A percentile compares a stretch with the other conserved stretches of the same genome.
Conservation (phyloP, 192 early-diverging fungal species). For the Rhizophagus prolifer region DNA sequence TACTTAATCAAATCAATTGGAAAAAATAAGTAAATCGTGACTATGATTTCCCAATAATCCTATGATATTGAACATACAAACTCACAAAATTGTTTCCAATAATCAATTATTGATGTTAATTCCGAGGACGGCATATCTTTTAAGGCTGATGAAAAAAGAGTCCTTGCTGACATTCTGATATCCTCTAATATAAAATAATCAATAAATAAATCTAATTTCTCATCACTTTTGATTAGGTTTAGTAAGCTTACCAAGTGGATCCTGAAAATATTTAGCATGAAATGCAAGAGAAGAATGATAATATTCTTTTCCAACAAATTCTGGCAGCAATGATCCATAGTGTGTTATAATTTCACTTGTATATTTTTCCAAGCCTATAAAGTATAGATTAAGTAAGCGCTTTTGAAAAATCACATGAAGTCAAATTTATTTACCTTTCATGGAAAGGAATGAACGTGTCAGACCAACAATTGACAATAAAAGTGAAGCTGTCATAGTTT, state of each 20-base stretch:
- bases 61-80: background rate
- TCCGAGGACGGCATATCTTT: constrained; percentile 50
- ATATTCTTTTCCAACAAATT: constrained; percentile 48
- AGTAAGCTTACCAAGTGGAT: constrained; percentile 59
- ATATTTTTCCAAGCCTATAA: constrained; percentile 49
- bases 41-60: too few species aligned
- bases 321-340: constrained; percentile 53
- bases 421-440: constrained; percentile 39
- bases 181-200: constrained; percentile 48
- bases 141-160: constrained; percentile 56
- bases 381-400: background rate
- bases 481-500: constrained; percentile 62
- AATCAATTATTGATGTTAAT: constrained; percentile 54
- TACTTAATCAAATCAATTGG: constrained; percentile 37
- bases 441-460: constrained; percentile 46
- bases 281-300: constrained; percentile 66
- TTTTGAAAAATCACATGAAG: background rate
- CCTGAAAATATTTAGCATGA: constrained; percentile 83
- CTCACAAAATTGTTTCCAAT: constrained; percentile 70
- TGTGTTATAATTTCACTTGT: constrained; percentile 42
- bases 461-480: constrained; percentile 66
- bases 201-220: background rate
- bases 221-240: background rate
- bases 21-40: constrained; percentile 19
- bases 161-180: constrained; percentile 63